phyloP scores from a whole-genome alignment of 495 filamentous ascomycete genomes.

The Lophium mytilinum region DNA sequence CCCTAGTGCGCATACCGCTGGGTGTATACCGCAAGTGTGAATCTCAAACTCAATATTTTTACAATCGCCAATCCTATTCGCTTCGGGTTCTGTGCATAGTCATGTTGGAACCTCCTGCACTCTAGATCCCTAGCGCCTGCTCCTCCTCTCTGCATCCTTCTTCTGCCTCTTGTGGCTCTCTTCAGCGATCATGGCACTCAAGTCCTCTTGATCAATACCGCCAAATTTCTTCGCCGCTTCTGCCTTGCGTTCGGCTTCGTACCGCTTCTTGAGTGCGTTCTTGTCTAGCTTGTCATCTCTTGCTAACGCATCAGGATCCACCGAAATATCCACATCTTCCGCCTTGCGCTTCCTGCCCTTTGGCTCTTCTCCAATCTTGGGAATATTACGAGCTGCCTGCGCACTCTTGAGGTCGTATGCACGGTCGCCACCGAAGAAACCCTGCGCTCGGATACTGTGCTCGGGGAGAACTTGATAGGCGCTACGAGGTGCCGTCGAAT shows the following conservation, averaged over 20 bases:
- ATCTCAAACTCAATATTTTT: conserved; percentile 7
- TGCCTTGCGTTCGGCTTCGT: conserved; percentile 67
- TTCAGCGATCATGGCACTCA: conserved; percentile 93
- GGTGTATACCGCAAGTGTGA: background rate
- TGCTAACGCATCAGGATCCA: conserved; percentile 72
- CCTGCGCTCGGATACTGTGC: conserved; percentile 69
- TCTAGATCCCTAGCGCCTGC: conserved; percentile 33
- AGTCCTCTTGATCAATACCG: conserved; percentile 65
- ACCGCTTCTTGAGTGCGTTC: conserved; percentile 59
- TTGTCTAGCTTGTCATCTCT: conserved; percentile 62
- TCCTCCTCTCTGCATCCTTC: conserved; percentile 69
- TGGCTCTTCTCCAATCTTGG: conserved; percentile 75
- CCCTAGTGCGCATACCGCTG: background rate
- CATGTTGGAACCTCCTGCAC: background rate
- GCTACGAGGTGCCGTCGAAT: conserved; percentile 59
- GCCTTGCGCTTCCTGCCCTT: conserved; percentile 80
- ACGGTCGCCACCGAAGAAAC: conserved; percentile 92
- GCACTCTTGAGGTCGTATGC: conserved; percentile 69
- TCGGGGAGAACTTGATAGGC: conserved; percentile 90
- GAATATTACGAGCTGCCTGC: conserved; percentile 45
- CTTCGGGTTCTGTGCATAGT: conserved; percentile 1
- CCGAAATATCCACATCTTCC: conserved; percentile 85
- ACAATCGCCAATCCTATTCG: conserved; percentile 2
- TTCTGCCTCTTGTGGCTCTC: conserved; percentile 85
- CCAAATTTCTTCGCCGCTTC: conserved; percentile 62